Evolutionary conservation across 805 yeast genomes (phyloP).

Genomic region (Lachancea nothofagi): DNA sequence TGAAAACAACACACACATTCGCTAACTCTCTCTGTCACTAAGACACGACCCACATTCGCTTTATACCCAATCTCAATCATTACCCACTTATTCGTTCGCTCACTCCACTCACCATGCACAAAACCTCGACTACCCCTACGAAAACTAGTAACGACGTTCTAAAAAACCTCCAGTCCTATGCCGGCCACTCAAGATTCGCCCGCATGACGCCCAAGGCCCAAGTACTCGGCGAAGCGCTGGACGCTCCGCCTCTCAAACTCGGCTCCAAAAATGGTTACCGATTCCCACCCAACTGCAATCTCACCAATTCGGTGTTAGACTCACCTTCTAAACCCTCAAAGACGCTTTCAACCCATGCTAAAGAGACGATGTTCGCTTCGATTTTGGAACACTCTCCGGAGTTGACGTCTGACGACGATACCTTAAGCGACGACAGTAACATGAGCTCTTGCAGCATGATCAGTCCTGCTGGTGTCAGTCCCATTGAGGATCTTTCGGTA

Average conservation of each 20-base stretch:
- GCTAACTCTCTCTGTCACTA: no score
- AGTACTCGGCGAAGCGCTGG: not conserved
- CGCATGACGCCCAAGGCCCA: constrained; percentile 6
- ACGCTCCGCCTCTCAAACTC: constrained; percentile 5
- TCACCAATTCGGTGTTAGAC: not conserved
- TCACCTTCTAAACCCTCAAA: constrained; percentile 9
- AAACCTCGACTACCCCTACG: not conserved
- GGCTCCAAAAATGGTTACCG: constrained; percentile 2
- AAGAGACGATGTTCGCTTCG: not conserved
- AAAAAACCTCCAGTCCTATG: not conserved
- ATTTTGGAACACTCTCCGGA: constrained; percentile 3
- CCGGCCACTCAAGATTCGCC: not conserved
- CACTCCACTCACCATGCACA: not conserved
- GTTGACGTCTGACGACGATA: constrained; percentile 6
- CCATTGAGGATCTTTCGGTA: not conserved
- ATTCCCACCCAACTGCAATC: not conserved
- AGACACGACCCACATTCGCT: no score
- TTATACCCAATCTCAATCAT: not conserved
- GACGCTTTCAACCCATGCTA: not conserved
- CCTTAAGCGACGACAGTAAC: constrained; percentile 8
- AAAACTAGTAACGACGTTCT: not conserved
- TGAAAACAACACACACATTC: not conserved
- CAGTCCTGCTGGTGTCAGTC: constrained; percentile 2
- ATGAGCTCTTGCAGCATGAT: constrained; percentile 1
- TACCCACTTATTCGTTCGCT: constrained; percentile 1